Percentiles rank a stretch among this genome's conserved stretches.
Conservation (phyloP, 495 filamentous ascomycete species). For the Penicillium silybi region DNA sequence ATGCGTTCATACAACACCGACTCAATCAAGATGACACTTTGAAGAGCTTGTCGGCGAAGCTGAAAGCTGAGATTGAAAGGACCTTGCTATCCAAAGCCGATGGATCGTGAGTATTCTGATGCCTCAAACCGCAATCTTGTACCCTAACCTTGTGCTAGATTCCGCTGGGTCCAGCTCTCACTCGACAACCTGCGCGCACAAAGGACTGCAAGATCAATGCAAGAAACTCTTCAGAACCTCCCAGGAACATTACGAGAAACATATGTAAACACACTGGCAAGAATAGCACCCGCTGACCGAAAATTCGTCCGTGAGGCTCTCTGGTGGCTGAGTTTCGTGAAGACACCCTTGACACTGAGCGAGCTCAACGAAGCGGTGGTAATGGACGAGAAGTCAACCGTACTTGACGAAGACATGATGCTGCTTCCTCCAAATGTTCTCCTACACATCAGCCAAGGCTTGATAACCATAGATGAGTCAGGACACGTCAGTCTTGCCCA, state of each 20-base stretch:
- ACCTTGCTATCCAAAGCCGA: constrained; percentile 12
- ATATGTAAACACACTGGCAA: constrained; percentile 16
- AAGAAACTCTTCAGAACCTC: constrained; percentile 10
- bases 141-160: constrained; percentile 5
- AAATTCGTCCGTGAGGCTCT: constrained; percentile 15
- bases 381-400: constrained; percentile 8
- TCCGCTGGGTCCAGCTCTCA: constrained; percentile 25
- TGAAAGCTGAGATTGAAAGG: constrained; percentile 13
- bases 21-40: constrained; percentile 7
- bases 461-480: constrained; percentile 12
- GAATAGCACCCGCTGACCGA: constrained; percentile 11
- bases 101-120: constrained; percentile 18
- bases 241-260: constrained; percentile 19
- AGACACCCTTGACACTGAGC: constrained; percentile 6
- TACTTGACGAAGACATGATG: constrained; percentile 22
- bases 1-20: constrained; percentile 13
- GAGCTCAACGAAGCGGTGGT: constrained; percentile 17
- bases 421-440: constrained; percentile 21
- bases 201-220: constrained; percentile 18
- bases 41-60: constrained; percentile 1
- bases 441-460: constrained; percentile 18
- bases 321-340: constrained; percentile 19
- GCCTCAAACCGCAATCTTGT: not conserved
- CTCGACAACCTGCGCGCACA: constrained; percentile 18
- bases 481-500: constrained; percentile 17